These are phyloP conservation scores for Monilinia polystroma DNA, from an alignment of 2,329 filamentous ascomycete genomes.

Conservation along the genomic window DNA sequence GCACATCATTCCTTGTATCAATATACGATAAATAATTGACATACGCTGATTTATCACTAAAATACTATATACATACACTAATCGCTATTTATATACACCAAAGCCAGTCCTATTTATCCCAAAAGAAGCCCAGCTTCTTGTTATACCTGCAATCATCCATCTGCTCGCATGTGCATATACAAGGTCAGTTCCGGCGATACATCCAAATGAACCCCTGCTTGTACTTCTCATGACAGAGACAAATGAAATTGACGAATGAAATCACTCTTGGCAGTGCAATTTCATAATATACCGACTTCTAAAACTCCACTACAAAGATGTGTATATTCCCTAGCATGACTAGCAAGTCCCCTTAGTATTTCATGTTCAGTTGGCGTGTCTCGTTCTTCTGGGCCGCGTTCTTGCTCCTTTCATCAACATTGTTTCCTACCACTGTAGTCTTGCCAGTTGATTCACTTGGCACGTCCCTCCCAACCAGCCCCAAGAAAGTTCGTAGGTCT, in stretches of 20 bases:
- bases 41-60: constrained; percentile 5
- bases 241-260: neutral
- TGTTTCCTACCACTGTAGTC: neutral
- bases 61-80: neutral
- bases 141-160: neutral
- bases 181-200: constrained; percentile 1
- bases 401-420: neutral
- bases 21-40: neutral
- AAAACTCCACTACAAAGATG: neutral
- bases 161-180: constrained; percentile 1
- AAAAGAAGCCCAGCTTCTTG: constrained; percentile 2
- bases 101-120: constrained; percentile 9
- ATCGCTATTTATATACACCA: neutral
- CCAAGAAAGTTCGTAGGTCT: constrained; percentile 28
- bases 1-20: neutral
- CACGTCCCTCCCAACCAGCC: constrained; percentile 7
- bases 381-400: neutral
- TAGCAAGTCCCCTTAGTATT: neutral
- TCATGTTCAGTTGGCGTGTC: neutral
- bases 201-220: neutral
- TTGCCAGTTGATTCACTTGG: neutral
- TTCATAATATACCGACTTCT: neutral
- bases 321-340: neutral
- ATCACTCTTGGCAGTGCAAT: neutral
- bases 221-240: neutral